Conservation (phyloP, 192 early-diverging fungal genomes). For the Mortierella alpina region DNA sequence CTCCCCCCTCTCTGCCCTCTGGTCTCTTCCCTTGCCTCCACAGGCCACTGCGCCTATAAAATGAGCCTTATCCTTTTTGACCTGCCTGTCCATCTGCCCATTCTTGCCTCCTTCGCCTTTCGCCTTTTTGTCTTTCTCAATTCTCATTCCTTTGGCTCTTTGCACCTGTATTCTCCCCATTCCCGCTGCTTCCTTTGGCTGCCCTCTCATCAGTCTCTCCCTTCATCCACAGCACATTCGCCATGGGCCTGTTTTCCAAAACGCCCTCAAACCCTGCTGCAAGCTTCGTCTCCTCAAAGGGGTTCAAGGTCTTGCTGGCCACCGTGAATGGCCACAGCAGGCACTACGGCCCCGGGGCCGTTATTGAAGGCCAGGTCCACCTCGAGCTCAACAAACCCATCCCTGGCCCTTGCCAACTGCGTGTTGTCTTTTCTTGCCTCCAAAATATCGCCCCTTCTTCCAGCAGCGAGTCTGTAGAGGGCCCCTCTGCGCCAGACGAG, state of each 20-base stretch:
- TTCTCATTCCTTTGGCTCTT: background rate
- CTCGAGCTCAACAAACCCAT: constrained; percentile 21
- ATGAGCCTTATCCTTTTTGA: background rate
- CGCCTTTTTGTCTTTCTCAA: background rate
- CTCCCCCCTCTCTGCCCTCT: too few relatives aligned
- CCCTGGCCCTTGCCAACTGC: constrained; percentile 12
- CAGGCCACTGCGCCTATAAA: too few relatives aligned
- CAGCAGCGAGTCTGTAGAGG: background rate
- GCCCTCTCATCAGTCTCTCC: background rate
- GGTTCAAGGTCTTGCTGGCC: constrained; percentile 10
- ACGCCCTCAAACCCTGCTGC: background rate
- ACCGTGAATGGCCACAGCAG: constrained; percentile 19
- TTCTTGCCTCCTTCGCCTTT: background rate
- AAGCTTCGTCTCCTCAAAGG: constrained; percentile 18
- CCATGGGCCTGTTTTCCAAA: constrained; percentile 32
- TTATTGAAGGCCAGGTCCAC: constrained; percentile 30
- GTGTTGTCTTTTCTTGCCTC: constrained; percentile 35
- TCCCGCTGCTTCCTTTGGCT: background rate
- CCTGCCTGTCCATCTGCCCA: background rate
- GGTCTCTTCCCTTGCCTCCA: too few relatives aligned
- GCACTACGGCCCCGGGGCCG: constrained; percentile 24
- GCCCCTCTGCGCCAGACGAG: background rate
- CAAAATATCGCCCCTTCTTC: constrained; percentile 5
- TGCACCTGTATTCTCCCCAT: background rate
- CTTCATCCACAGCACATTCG: background rate